Evolutionary conservation across 495 filamentous ascomycete genomes (phyloP).

Genomic region (Aspergillus egyptiacus): DNA sequence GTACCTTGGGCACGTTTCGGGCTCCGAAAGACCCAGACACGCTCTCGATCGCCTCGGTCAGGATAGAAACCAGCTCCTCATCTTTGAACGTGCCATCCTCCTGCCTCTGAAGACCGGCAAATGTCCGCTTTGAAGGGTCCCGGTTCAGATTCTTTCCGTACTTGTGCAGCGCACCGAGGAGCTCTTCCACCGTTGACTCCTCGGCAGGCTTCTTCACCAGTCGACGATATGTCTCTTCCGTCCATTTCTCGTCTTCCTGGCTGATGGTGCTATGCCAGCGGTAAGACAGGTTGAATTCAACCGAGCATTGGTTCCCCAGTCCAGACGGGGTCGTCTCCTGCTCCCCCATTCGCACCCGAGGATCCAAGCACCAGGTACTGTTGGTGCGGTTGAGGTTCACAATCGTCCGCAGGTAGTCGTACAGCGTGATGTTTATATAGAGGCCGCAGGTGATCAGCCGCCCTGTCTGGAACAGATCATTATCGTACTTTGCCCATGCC

Average conservation of each 20-base stretch:
- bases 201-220: constrained; percentile 51
- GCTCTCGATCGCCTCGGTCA: constrained; percentile 54
- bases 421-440: constrained; percentile 18
- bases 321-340: constrained; percentile 57
- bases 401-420: constrained; percentile 26
- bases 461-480: constrained; percentile 37
- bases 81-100: constrained; percentile 54
- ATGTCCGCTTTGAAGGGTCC: constrained; percentile 52
- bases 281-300: constrained; percentile 68
- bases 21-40: constrained; percentile 53
- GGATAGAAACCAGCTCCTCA: constrained; percentile 54
- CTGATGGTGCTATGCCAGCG: constrained; percentile 63
- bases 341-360: constrained; percentile 38
- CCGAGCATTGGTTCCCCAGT: constrained; percentile 52
- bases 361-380: constrained; percentile 22
- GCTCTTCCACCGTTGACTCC: constrained; percentile 44
- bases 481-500: constrained; percentile 24
- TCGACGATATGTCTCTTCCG: constrained; percentile 46
- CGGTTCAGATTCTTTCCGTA: constrained; percentile 41
- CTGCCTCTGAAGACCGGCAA: constrained; percentile 49
- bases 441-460: constrained; percentile 24
- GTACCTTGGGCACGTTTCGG: constrained; percentile 51
- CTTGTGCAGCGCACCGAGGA: constrained; percentile 45
- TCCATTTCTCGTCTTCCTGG: constrained; percentile 59
- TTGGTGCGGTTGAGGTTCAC: constrained; percentile 14